These are phyloP conservation scores for Penicillium sp. DNA, from an alignment of 2,329 filamentous ascomycete genomes.

Conservation along the genomic window DNA sequence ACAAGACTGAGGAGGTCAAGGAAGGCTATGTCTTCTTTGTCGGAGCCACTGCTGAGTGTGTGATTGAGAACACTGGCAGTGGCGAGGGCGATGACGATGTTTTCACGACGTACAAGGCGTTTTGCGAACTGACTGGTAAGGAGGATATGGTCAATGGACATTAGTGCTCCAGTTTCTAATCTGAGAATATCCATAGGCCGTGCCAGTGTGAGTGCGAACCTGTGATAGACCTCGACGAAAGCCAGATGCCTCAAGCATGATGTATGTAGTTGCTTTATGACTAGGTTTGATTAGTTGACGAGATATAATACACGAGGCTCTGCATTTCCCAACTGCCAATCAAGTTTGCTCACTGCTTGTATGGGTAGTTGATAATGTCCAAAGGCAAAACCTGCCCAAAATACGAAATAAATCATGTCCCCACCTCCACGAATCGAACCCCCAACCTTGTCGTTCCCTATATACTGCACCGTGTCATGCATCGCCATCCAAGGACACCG, in stretches of 20 bases:
- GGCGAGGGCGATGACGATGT: constrained; percentile 66
- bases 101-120: constrained; percentile 90
- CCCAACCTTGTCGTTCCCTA: too few relatives aligned
- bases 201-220: constrained; percentile 25
- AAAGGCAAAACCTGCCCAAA: too few relatives aligned
- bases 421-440: too few relatives aligned
- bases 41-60: constrained; percentile 82
- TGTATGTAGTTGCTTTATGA: neutral
- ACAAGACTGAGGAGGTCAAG: constrained; percentile 75
- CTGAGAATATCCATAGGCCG: constrained; percentile 20
- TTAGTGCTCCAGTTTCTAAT: constrained; percentile 33
- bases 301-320: neutral
- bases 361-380: too few relatives aligned
- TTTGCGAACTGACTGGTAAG: constrained; percentile 76
- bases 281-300: neutral
- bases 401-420: too few relatives aligned
- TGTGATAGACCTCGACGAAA: constrained; percentile 20
- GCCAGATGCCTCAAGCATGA: neutral
- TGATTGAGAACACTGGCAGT: constrained; percentile 70
- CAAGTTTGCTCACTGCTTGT: neutral
- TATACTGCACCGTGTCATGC: too few relatives aligned
- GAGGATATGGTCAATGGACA: constrained; percentile 47
- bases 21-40: constrained; percentile 82
- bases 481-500: too few relatives aligned
- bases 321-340: neutral